A percentile compares a stretch with the other conserved stretches of the same genome.
These are phyloP conservation scores for Fusarium decemcellulare DNA, from an alignment of 2,329 filamentous ascomycete genomes.

Conservation along the genomic window DNA sequence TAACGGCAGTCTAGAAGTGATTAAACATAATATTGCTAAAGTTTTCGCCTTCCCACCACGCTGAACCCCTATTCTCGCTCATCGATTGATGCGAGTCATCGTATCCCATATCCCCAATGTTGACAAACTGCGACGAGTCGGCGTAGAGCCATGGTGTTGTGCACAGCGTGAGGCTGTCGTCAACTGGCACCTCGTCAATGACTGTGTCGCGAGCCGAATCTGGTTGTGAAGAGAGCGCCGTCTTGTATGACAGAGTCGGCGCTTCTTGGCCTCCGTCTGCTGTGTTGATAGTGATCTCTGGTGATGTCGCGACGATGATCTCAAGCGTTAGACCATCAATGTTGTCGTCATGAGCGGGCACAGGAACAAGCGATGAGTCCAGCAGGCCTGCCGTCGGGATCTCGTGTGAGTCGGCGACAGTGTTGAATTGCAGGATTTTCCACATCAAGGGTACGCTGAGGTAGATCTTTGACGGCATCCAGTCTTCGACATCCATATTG, in stretches of 20 bases:
- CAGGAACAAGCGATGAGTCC: conserved; percentile 57
- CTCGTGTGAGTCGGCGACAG: conserved; percentile 53
- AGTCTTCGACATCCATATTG: conserved; percentile 63
- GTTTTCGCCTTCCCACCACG: conserved; percentile 59
- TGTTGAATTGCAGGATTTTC: conserved; percentile 66
- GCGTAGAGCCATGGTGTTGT: conserved; percentile 61
- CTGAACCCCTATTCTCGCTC: conserved; percentile 44
- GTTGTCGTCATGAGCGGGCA: conserved; percentile 47
- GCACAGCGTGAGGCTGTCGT: conserved; percentile 57
- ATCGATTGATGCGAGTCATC: conserved; percentile 47
- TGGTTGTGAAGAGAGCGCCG: conserved; percentile 39
- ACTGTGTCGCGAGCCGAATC: conserved; percentile 42
- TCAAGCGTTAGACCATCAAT: conserved; percentile 59
- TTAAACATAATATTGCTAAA: conserved; percentile 57
- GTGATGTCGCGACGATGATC: conserved; percentile 65
- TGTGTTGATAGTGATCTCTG: conserved; percentile 66
- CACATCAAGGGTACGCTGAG: conserved; percentile 68
- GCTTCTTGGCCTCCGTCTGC: conserved; percentile 65
- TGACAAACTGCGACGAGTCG: conserved; percentile 56
- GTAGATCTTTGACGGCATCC: conserved; percentile 67
- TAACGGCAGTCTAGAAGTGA: conserved; percentile 48
- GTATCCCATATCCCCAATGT: conserved; percentile 54
- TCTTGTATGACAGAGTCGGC: conserved; percentile 57
- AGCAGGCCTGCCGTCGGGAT: conserved; percentile 56
- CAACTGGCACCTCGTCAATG: conserved; percentile 49